Percentiles rank a stretch among this genome's conserved stretches.
These are phyloP conservation scores for Geranium rotundifolium DNA, from an alignment of 345 rosid genomes.

Conservation along the genomic window DNA sequence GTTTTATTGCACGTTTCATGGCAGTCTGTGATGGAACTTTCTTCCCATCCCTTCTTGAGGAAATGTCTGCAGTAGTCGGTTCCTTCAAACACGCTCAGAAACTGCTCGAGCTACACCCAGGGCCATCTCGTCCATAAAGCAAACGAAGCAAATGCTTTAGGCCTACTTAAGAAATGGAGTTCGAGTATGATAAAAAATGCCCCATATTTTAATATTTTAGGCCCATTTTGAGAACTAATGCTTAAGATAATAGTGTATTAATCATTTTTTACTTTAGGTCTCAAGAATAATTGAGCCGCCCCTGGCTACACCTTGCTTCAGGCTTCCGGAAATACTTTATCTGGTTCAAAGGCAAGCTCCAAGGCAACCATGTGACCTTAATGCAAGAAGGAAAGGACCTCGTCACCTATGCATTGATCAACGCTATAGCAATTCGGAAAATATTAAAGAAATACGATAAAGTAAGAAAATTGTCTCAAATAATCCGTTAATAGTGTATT, in stretches of 20 bases:
- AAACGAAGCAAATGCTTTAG: too few species aligned
- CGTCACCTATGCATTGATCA: conserved; percentile 76
- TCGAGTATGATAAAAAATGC: too few species aligned
- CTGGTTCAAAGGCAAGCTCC: conserved; percentile 59
- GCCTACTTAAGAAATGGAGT: too few species aligned
- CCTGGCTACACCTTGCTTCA: conserved; percentile 72
- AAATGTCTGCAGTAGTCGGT: conserved; percentile 74
- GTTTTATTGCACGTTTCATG: background rate
- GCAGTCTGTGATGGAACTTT: conserved; percentile 88
- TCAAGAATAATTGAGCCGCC: too few species aligned
- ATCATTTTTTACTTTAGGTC: too few species aligned
- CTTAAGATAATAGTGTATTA: too few species aligned
- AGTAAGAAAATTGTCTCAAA: too few species aligned
- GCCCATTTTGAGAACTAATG: too few species aligned
- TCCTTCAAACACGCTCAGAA: conserved; percentile 79
- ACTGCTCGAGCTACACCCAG: too few species aligned
- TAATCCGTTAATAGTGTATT: background rate
- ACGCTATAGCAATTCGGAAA: conserved; percentile 73
- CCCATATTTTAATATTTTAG: too few species aligned
- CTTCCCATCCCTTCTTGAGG: conserved; percentile 76
- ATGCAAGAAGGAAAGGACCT: conserved; percentile 77
- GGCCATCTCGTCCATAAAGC: too few species aligned
- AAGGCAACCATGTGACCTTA: conserved; percentile 39
- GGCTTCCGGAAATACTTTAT: conserved; percentile 53
- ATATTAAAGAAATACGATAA: conserved; percentile 94